Percentiles rank a stretch among this genome's conserved stretches.
These are phyloP conservation scores for Oidiodendron maius DNA, from an alignment of 495 filamentous ascomycete species.

Conservation along the genomic window DNA sequence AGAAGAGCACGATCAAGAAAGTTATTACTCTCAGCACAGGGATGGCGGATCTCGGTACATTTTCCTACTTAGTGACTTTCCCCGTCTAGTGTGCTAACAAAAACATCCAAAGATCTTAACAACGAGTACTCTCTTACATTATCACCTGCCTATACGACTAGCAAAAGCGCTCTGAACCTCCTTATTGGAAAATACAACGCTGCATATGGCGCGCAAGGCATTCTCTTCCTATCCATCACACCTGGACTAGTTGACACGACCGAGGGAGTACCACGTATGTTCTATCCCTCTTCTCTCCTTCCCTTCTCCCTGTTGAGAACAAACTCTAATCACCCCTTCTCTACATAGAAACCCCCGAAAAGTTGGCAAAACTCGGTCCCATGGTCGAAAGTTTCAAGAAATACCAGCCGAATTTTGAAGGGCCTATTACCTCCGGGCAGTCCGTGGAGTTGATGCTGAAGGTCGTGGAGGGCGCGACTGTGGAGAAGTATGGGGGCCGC, in stretches of 20 bases:
- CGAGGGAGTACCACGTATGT: neutral
- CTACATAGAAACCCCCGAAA: too few relatives aligned
- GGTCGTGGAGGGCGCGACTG: constrained; percentile 34
- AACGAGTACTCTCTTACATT: constrained; percentile 22
- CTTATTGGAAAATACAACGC: constrained; percentile 41
- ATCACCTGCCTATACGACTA: constrained; percentile 27
- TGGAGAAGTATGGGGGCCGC: constrained; percentile 40
- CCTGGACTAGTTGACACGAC: constrained; percentile 28
- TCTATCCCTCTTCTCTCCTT: neutral
- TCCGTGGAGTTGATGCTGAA: constrained; percentile 30
- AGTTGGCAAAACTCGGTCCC: constrained; percentile 24
- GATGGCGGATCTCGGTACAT: constrained; percentile 37
- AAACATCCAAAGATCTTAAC: constrained; percentile 32
- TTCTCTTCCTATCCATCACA: constrained; percentile 44
- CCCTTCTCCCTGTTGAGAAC: neutral
- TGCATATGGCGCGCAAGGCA: constrained; percentile 42
- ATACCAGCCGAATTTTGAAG: constrained; percentile 48
- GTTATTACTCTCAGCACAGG: constrained; percentile 46
- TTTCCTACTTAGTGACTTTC: too few relatives aligned
- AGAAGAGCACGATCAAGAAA: constrained; percentile 45
- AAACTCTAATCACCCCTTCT: too few relatives aligned
- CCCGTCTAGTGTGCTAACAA: too few relatives aligned
- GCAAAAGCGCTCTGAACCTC: constrained; percentile 40
- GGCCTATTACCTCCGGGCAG: constrained; percentile 34
- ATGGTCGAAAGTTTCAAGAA: constrained; percentile 31